These are phyloP conservation scores for Ustilaginoidea virens DNA, from an alignment of 2,329 filamentous ascomycete species.

Conservation along the genomic window DNA sequence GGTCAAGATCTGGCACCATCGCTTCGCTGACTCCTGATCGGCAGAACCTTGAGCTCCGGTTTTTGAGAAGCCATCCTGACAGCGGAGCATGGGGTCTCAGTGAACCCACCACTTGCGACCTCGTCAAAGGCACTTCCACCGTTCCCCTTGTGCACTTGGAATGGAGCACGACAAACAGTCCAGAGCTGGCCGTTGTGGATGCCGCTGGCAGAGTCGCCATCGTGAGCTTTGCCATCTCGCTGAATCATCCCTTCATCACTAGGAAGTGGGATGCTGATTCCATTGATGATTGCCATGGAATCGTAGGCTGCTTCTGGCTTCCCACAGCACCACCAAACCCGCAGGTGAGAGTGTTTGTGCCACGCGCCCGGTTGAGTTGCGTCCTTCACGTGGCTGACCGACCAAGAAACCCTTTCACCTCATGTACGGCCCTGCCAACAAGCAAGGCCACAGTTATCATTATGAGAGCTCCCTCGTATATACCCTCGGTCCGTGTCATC, in stretches of 20 bases:
- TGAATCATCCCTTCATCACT: slow-evolving; percentile 55
- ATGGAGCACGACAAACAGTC: slow-evolving; percentile 58
- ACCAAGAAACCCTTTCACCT: slow-evolving; percentile 26
- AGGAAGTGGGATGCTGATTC: slow-evolving; percentile 51
- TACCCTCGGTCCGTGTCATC: slow-evolving; percentile 58
- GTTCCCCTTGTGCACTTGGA: slow-evolving; percentile 63
- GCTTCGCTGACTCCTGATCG: slow-evolving; percentile 66
- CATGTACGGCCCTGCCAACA: slow-evolving; percentile 47
- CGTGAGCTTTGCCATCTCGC: slow-evolving; percentile 50
- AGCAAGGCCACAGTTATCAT: slow-evolving; percentile 45
- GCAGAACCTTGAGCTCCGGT: slow-evolving; percentile 52
- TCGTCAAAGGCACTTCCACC: slow-evolving; percentile 45
- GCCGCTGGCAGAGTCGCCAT: slow-evolving; percentile 63
- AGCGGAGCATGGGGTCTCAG: slow-evolving; percentile 64
- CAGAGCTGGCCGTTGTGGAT: slow-evolving; percentile 75
- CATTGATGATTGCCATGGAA: slow-evolving; percentile 56
- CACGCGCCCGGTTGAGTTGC: background rate
- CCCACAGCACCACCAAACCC: slow-evolving; percentile 34
- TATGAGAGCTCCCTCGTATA: slow-evolving; percentile 53
- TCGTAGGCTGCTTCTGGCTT: slow-evolving; percentile 83
- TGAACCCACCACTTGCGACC: slow-evolving; percentile 49
- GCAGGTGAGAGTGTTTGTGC: slow-evolving; percentile 15
- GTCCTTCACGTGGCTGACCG: slow-evolving; percentile 2
- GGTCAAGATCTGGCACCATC: slow-evolving; percentile 79
- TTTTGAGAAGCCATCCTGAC: slow-evolving; percentile 52